phyloP scores from a whole-genome alignment of 768 basidiomycete species.

The Hemileccinum rubropunctum region DNA sequence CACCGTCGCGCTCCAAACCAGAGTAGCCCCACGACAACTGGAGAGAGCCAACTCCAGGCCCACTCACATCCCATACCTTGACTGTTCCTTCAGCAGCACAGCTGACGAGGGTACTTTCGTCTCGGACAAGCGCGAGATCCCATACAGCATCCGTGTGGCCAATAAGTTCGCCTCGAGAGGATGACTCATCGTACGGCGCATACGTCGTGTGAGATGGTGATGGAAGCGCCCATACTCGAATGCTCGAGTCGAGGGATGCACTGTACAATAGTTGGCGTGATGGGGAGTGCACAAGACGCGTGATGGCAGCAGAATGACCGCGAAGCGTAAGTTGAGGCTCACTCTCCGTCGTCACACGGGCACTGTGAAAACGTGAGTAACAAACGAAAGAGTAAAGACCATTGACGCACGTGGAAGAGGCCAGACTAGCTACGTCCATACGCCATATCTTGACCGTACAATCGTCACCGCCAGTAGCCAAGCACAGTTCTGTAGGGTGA shows the following conservation, averaged over 20 bases:
- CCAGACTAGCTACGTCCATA: slow-evolving; percentile 71
- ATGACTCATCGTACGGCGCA: slow-evolving; percentile 81
- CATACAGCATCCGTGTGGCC: slow-evolving; percentile 96
- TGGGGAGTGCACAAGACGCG: slow-evolving; percentile 77
- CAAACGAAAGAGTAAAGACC: background rate
- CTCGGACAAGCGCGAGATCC: slow-evolving; percentile 86
- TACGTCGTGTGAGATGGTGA: slow-evolving; percentile 79
- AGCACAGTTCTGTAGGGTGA: slow-evolving; percentile 78
- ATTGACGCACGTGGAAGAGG: slow-evolving; percentile 70
- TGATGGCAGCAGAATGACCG: slow-evolving; percentile 90
- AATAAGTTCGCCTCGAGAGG: slow-evolving; percentile 74
- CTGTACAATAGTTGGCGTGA: slow-evolving; percentile 80
- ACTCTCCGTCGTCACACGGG: slow-evolving; percentile 76
- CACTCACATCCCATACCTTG: slow-evolving; percentile 90
- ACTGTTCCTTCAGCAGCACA: slow-evolving; percentile 90
- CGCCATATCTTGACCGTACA: slow-evolving; percentile 96
- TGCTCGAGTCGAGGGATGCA: slow-evolving; percentile 89
- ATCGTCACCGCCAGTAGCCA: slow-evolving; percentile 95
- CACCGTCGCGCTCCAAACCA: slow-evolving; percentile 53
- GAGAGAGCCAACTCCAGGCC: slow-evolving; percentile 56
- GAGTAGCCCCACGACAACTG: slow-evolving; percentile 78
- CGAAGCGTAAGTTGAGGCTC: slow-evolving; percentile 93
- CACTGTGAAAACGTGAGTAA: slow-evolving; percentile 36
- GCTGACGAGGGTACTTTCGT: slow-evolving; percentile 81
- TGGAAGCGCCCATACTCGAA: slow-evolving; percentile 88